These are phyloP conservation scores for Citrullus amarus DNA, from an alignment of 306 rosid species.

Conservation along the genomic window DNA sequence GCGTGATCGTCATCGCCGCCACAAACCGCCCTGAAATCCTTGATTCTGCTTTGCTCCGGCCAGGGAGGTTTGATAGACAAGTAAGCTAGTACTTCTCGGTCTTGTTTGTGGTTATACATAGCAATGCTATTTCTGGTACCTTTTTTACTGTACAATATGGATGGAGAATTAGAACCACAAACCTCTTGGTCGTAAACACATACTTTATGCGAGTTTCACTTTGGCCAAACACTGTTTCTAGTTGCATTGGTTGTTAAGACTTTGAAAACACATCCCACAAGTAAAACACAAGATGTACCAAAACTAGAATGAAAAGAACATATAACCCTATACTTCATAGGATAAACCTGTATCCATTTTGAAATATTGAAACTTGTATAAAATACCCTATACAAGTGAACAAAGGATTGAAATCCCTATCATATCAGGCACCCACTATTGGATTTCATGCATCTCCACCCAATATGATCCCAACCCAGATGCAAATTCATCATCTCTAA, in stretches of 20 bases:
- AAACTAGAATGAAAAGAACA: neutral
- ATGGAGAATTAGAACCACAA: no score
- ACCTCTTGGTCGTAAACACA: no score
- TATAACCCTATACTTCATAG: neutral
- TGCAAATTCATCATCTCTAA: neutral
- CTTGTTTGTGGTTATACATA: neutral
- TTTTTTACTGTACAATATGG: no score
- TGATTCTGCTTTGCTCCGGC: constrained; percentile 65
- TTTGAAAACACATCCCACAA: no score
- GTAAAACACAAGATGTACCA: neutral
- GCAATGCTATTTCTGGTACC: no score
- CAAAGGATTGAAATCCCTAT: no score
- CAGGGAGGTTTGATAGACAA: constrained; percentile 78
- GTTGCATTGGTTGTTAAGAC: no score
- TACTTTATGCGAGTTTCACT: no score
- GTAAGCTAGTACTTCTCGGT: constrained; percentile 12
- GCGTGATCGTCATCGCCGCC: constrained; percentile 64
- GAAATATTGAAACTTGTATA: neutral
- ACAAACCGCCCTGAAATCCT: constrained; percentile 73
- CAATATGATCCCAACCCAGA: neutral
- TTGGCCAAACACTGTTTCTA: no score
- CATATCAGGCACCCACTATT: neutral
- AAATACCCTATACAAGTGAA: neutral
- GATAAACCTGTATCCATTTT: neutral
- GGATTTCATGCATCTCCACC: no score